Evolutionary conservation across 2,329 filamentous ascomycete genomes (phyloP).

Genomic region (Xylaria sp.): DNA sequence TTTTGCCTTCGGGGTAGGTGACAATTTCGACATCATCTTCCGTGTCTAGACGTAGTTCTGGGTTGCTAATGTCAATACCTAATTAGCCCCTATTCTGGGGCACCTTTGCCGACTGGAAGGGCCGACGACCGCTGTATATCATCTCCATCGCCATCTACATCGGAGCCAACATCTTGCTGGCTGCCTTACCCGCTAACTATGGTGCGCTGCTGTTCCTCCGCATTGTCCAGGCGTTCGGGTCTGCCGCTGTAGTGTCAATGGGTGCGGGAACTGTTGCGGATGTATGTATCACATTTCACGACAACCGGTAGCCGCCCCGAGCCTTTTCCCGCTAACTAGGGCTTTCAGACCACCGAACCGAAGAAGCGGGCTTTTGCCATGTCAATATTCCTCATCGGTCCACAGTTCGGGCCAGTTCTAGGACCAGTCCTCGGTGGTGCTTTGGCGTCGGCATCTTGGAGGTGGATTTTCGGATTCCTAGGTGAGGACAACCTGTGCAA

Average conservation of each 20-base stretch:
- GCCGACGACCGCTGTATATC: slow-evolving; percentile 39
- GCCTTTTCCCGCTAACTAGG: neutral
- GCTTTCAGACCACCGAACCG: slow-evolving; percentile 34
- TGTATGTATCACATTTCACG: slow-evolving; percentile 22
- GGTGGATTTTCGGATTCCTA: slow-evolving; percentile 49
- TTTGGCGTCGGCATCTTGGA: slow-evolving; percentile 41
- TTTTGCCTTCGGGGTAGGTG: slow-evolving; percentile 38
- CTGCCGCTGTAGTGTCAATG: slow-evolving; percentile 45
- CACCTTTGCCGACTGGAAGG: slow-evolving; percentile 39
- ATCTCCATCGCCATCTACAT: slow-evolving; percentile 44
- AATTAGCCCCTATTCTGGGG: slow-evolving; percentile 30
- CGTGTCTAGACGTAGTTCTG: slow-evolving; percentile 42
- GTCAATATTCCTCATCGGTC: slow-evolving; percentile 47
- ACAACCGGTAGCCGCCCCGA: neutral
- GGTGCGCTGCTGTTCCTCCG: slow-evolving; percentile 43
- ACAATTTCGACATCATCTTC: neutral
- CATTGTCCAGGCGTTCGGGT: slow-evolving; percentile 47
- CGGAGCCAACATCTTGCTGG: slow-evolving; percentile 43
- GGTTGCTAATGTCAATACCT: slow-evolving; percentile 43
- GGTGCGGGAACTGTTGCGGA: slow-evolving; percentile 49
- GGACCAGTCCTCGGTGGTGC: slow-evolving; percentile 47
- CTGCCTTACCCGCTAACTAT: slow-evolving; percentile 42
- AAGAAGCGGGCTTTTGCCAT: slow-evolving; percentile 44
- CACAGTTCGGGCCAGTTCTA: slow-evolving; percentile 47
- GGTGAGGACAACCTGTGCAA: slow-evolving; percentile 14